Base-by-base conservation (phyloP, 148 eudicot species). In the Pharnaceum exiguum region DNA sequence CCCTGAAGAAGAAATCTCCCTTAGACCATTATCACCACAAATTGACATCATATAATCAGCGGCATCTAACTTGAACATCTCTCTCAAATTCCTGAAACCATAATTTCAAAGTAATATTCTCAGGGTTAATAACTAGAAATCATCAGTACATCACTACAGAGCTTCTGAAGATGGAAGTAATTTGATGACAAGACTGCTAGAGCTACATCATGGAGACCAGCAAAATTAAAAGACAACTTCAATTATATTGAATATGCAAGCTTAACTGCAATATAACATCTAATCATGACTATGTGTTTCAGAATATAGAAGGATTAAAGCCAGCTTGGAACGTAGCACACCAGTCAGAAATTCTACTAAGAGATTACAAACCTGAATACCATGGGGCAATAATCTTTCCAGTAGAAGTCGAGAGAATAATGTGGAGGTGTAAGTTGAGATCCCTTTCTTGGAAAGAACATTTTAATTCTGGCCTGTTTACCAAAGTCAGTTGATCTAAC, bases 11-110 rank as follows among this genome's bases (percentile, higher is more conserved):
- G 74, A 74, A 60, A 83, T 78, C 70, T 82, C 96, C 71, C 91
- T 82, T 51, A 94, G 75, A 55, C 91, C 96, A 71, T 94, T 81
- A 69, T 89, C 91, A 21, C 96, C 99, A 64, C 99, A 94, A 23
- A 94, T 89, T 44, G 99, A 94, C 96, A 94, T 89, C 99, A 94
- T 94, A 73, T 89, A 94, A 38, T 94, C 99, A 42, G 99, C 91
- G 71, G 99, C 89, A 75, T 86, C 81, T 38, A 93, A 67, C 91
- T 83, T 89, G 77, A 93, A 93, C 91, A 93, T 47, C 77, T 86
- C 99, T 75, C 96, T 81, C 83, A 93, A 52, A 63, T 93, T 85
- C 91, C 99, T 91, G 78, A 48, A 53, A 65, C 51, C 46, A 51
- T 11, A 18, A 10, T 28, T 19, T 46, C 11, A 45, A 24, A 31